Conservation (phyloP, 306 rosid genomes). For the Vachellia pachyceras region DNA sequence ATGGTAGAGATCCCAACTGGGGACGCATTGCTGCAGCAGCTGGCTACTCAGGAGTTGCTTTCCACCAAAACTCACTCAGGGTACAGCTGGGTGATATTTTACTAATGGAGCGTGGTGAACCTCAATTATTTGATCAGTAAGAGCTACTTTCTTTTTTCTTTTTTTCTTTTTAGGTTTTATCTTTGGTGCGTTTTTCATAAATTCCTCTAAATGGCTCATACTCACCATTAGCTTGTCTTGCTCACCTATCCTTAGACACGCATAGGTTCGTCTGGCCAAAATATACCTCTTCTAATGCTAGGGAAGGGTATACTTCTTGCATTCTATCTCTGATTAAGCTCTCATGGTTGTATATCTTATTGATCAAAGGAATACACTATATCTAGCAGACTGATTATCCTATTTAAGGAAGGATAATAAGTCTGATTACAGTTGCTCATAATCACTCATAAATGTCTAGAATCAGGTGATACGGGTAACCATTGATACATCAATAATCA, state of each 20-base stretch:
- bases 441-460: no score
- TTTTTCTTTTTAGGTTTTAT: not conserved
- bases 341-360: no score
- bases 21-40: conserved; percentile 96
- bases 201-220: not conserved
- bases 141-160: not conserved
- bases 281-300: not conserved
- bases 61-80: conserved; percentile 71
- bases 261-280: not conserved
- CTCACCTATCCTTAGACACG: not conserved
- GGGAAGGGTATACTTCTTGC: not conserved
- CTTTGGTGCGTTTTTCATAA: conserved; percentile 1
- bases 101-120: conserved; percentile 89
- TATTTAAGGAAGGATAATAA: no score
- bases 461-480: no score
- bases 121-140: conserved; percentile 80
- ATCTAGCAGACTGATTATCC: no score
- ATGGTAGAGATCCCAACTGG: conserved; percentile 98
- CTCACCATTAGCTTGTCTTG: not conserved
- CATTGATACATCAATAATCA: no score
- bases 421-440: no score
- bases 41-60: conserved; percentile 84
- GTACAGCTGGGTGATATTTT: conserved; percentile 81
- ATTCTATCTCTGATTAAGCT: no score
- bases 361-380: no score